A percentile compares a stretch with the other conserved stretches of the same genome.
Conservation (phyloP, 106 monocot genomes). For the Allium fistulosum region DNA sequence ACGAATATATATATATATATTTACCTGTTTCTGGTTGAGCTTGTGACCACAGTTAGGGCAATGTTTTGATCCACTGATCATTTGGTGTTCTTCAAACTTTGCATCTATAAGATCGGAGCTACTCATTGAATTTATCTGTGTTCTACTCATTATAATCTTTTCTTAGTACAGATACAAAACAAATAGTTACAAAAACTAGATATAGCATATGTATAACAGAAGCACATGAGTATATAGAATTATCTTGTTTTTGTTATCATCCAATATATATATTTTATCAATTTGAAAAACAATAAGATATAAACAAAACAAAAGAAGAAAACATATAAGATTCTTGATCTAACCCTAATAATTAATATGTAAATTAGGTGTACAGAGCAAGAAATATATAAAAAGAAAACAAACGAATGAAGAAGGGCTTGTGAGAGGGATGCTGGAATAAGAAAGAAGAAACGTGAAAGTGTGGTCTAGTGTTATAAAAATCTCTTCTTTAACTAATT, state of each 20-base stretch:
- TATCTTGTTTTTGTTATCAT: too few relatives aligned
- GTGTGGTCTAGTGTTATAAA: slow-evolving; percentile 15
- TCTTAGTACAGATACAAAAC: too few relatives aligned
- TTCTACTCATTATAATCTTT: slow-evolving; percentile 9
- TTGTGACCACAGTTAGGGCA: slow-evolving; percentile 81
- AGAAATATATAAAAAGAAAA: not conserved
- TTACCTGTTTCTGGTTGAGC: slow-evolving; percentile 51
- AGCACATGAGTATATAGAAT: too few relatives aligned
- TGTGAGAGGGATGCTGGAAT: not conserved
- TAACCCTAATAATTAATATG: slow-evolving; percentile 4
- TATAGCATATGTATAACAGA: too few relatives aligned
- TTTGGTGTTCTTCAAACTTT: slow-evolving; percentile 63
- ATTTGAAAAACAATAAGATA: not conserved
- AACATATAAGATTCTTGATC: not conserved
- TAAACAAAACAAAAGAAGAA: slow-evolving; percentile 1
- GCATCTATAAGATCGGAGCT: slow-evolving; percentile 62
- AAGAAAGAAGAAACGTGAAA: not conserved
- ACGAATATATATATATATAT: not conserved
- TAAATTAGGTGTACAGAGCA: too few relatives aligned
- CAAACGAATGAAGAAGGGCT: not conserved
- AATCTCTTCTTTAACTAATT: slow-evolving; percentile 4
- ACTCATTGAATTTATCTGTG: slow-evolving; percentile 25
- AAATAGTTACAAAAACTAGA: too few relatives aligned
- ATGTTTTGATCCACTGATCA: slow-evolving; percentile 41
- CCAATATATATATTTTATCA: too few relatives aligned